A percentile compares a stretch with the other conserved stretches of the same genome.
phyloP scores from a whole-genome alignment of 2,329 filamentous ascomycete species.

The Claviceps sorghi region DNA sequence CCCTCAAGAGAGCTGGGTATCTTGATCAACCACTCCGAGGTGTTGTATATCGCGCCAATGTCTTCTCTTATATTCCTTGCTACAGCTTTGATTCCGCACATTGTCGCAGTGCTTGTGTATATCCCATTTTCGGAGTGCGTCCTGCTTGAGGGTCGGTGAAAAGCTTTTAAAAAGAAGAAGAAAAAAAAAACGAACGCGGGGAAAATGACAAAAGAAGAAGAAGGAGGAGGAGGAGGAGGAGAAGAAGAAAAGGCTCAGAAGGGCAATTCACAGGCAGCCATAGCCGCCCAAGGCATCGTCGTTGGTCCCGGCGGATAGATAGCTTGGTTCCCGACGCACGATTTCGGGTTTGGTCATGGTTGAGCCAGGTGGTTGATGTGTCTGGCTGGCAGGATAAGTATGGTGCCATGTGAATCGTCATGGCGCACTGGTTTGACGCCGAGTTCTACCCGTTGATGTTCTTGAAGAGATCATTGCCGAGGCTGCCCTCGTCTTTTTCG shows the following conservation, averaged over 20 bases:
- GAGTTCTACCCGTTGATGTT: conserved; percentile 35
- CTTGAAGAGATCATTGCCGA: conserved; percentile 43
- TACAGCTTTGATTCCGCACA: conserved; percentile 1
- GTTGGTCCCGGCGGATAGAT: conserved; percentile 12
- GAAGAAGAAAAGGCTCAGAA: too few species aligned
- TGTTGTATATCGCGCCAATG: conserved; percentile 7
- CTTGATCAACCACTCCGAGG: conserved; percentile 19
- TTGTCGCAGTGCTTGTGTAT: conserved; percentile 2
- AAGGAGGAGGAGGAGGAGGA: too few species aligned
- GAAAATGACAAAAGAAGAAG: conserved; percentile 7
- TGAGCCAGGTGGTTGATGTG: background rate
- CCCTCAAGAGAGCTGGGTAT: conserved; percentile 25
- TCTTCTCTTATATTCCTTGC: background rate
- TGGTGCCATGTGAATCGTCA: background rate
- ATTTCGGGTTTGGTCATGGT: background rate
- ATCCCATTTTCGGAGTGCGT: background rate
- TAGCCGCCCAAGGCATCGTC: conserved; percentile 12
- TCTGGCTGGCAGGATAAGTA: background rate
- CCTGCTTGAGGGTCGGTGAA: background rate
- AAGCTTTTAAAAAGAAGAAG: background rate
- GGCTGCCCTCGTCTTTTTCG: conserved; percentile 31
- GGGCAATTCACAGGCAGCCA: background rate
- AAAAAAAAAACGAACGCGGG: conserved; percentile 1
- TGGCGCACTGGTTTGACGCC: background rate
- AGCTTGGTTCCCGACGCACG: background rate